These are phyloP conservation scores for Scheffersomyces parashehatae DNA, from an alignment of 1,139 yeast species.

Conservation along the genomic window DNA sequence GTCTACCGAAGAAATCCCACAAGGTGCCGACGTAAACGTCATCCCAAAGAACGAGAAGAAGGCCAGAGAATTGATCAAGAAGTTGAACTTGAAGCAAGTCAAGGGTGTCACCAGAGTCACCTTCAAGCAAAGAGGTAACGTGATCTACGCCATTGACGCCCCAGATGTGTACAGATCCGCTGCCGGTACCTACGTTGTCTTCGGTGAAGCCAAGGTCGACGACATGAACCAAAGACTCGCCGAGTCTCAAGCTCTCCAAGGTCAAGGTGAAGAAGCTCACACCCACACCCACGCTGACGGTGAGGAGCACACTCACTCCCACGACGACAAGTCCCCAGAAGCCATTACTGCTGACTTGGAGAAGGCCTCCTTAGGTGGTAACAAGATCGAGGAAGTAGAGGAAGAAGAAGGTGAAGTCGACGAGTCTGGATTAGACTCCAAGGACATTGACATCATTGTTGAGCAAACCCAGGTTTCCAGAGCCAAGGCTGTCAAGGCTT, in stretches of 20 bases:
- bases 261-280: slow-evolving; percentile 40
- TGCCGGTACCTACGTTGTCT: slow-evolving; percentile 94
- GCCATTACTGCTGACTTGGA: slow-evolving; percentile 89
- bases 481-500: slow-evolving; percentile 87
- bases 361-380: slow-evolving; percentile 65
- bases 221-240: slow-evolving; percentile 81
- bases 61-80: slow-evolving; percentile 89
- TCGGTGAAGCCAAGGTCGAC: slow-evolving; percentile 97
- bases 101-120: slow-evolving; percentile 95
- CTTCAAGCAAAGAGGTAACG: slow-evolving; percentile 91
- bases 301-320: slow-evolving; percentile 15
- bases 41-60: slow-evolving; percentile 92
- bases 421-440: slow-evolving; percentile 76
- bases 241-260: slow-evolving; percentile 53
- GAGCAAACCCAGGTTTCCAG: slow-evolving; percentile 90
- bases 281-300: slow-evolving; percentile 32
- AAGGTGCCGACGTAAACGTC: slow-evolving; percentile 84
- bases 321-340: slow-evolving; percentile 58
- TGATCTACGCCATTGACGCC: slow-evolving; percentile 85
- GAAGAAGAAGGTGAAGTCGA: slow-evolving; percentile 74
- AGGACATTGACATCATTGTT: slow-evolving; percentile 78
- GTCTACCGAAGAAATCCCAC: slow-evolving; percentile 72
- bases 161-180: slow-evolving; percentile 96
- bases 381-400: slow-evolving; percentile 37
- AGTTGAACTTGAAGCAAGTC: slow-evolving; percentile 87